Evolutionary conservation across 176 grass and related monocot species (phyloP).

Genomic region (Carex cristatella): DNA sequence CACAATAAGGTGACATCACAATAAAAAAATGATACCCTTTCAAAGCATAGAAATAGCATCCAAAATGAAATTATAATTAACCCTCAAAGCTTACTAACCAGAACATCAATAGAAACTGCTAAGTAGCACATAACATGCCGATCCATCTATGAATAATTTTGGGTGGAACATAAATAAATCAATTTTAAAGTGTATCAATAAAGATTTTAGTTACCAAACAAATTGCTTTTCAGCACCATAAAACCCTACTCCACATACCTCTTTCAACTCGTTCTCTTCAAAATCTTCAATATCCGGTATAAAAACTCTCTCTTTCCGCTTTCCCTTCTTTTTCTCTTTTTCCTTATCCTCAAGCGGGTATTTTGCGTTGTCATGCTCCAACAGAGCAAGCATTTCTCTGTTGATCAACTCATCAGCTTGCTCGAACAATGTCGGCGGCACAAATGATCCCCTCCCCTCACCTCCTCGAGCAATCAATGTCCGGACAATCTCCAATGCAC

Average conservation of each 20-base stretch:
- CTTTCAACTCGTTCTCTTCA: slow-evolving; percentile 55
- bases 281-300: slow-evolving; percentile 85
- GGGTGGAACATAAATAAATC: not conserved
- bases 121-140: not conserved
- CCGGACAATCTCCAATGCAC: slow-evolving; percentile 62
- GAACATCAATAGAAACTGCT: not conserved
- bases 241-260: slow-evolving; percentile 32
- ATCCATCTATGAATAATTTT: not conserved
- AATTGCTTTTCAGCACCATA: not conserved
- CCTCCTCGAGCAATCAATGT: slow-evolving; percentile 59
- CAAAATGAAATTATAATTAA: not conserved
- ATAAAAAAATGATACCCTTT: not conserved
- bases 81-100: not conserved
- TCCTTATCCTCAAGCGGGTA: slow-evolving; percentile 68
- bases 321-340: slow-evolving; percentile 70
- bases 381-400: slow-evolving; percentile 57
- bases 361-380: slow-evolving; percentile 85
- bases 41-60: not conserved
- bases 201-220: not conserved
- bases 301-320: slow-evolving; percentile 35
- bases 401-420: slow-evolving; percentile 82
- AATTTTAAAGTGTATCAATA: not conserved
- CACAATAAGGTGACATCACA: not conserved
- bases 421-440: slow-evolving; percentile 81
- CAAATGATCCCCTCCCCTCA: slow-evolving; percentile 70